These are phyloP conservation scores for Clavariopsis aquatica DNA, from an alignment of 495 filamentous ascomycete genomes.

Conservation along the genomic window DNA sequence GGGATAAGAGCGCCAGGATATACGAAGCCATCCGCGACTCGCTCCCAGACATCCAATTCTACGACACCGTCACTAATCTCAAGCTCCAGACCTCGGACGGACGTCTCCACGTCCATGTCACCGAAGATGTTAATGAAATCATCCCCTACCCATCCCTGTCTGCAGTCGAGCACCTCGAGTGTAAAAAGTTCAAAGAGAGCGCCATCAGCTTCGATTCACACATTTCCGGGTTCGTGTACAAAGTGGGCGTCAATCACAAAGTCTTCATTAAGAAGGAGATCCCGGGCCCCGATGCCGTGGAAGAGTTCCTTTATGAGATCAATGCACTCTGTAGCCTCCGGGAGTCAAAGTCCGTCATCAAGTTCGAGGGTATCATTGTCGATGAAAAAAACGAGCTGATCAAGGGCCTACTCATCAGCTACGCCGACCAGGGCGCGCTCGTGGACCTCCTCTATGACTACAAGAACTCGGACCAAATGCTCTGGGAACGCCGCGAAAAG, in stretches of 20 bases:
- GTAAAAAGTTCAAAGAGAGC: conserved; percentile 67
- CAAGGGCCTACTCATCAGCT: conserved; percentile 89
- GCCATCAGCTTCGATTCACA: conserved; percentile 85
- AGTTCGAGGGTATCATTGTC: conserved; percentile 85
- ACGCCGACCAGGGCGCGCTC: conserved; percentile 80
- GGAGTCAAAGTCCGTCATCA: conserved; percentile 74
- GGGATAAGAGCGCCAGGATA: conserved; percentile 91
- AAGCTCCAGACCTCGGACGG: conserved; percentile 90
- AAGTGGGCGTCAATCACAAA: conserved; percentile 68
- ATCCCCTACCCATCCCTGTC: conserved; percentile 80
- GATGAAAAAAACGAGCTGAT: conserved; percentile 73
- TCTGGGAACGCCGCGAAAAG: conserved; percentile 76
- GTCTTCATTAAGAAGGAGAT: conserved; percentile 97
- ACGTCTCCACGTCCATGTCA: conserved; percentile 92
- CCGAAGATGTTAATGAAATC: conserved; percentile 96
- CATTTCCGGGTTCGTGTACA: conserved; percentile 96
- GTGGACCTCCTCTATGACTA: conserved; percentile 89
- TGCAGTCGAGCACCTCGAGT: conserved; percentile 73
- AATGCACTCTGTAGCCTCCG: conserved; percentile 84
- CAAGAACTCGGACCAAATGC: conserved; percentile 52
- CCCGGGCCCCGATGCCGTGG: conserved; percentile 90
- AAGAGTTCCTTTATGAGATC: conserved; percentile 97
- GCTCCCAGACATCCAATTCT: conserved; percentile 88
- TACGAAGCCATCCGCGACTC: conserved; percentile 96
- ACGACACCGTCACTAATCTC: conserved; percentile 91